phyloP scores from a whole-genome alignment of 331 rosid species.

The Saraca asoca region DNA sequence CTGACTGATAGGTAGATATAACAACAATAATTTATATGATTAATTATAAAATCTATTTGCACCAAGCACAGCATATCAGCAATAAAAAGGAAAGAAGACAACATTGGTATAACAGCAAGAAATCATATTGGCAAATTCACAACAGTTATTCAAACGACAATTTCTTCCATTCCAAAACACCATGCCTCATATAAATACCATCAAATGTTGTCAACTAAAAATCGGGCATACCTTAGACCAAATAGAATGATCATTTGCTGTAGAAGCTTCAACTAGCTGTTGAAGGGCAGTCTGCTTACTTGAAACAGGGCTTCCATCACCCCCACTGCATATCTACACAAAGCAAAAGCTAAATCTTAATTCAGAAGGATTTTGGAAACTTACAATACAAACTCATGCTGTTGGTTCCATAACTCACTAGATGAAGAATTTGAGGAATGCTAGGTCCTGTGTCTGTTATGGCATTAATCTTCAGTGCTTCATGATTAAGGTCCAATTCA shows the following conservation, averaged over 20 bases:
- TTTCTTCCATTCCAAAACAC: conserved; percentile 13
- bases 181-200: conserved; percentile 1
- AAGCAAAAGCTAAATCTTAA: conserved; percentile 9
- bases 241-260: conserved; percentile 69
- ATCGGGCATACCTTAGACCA: conserved; percentile 80
- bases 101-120: conserved; percentile 7
- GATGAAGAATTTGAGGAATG: conserved; percentile 94
- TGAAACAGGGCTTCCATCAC: conserved; percentile 67
- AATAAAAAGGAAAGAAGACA: conserved; percentile 6
- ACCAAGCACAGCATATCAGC: conserved; percentile 12
- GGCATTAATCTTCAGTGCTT: conserved; percentile 50
- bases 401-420: conserved; percentile 58
- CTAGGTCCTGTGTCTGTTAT: conserved; percentile 71
- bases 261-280: conserved; percentile 78
- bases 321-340: conserved; percentile 68
- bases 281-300: conserved; percentile 82
- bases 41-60: not conserved
- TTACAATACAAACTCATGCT: conserved; percentile 12
- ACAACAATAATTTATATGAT: not conserved
- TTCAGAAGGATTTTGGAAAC: not conserved
- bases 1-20: conserved; percentile 12
- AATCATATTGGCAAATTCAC: not conserved
- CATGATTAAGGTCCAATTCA: conserved; percentile 53
- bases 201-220: conserved; percentile 10
- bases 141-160: not conserved